phyloP scores from a whole-genome alignment of 352 stramenopile species.

The Pythium sp. region DNA sequence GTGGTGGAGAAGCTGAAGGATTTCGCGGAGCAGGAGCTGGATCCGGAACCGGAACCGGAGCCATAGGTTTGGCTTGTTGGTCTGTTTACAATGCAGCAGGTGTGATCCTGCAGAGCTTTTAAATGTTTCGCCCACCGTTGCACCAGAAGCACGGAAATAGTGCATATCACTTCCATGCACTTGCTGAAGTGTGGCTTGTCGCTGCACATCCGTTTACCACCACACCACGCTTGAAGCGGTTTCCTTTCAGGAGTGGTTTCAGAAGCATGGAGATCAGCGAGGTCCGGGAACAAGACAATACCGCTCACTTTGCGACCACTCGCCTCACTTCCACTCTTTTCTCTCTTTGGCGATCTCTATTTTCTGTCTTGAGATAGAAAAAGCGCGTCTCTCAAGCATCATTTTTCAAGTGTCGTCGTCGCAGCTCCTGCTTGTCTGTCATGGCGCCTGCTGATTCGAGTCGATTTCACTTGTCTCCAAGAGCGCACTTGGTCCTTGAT shows the following conservation, averaged over 20 bases:
- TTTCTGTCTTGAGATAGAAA: neutral
- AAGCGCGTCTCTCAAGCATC: neutral
- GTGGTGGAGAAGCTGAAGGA: conserved; percentile 13
- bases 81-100: neutral
- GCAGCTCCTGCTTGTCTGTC: neutral
- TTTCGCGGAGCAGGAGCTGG: conserved; percentile 18
- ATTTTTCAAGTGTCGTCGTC: neutral
- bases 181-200: neutral
- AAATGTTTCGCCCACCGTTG: neutral
- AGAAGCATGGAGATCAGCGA: neutral
- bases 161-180: neutral
- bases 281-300: neutral
- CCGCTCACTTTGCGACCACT: neutral
- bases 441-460: neutral
- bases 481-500: conserved; percentile 25
- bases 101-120: neutral
- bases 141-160: too few relatives aligned
- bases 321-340: neutral
- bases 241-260: neutral
- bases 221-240: neutral
- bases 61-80: neutral
- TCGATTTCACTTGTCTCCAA: conserved; percentile 6
- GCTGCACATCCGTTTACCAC: too few relatives aligned
- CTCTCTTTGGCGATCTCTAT: neutral
- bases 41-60: neutral